Evolutionary conservation across 1,284 basidiomycete species (phyloP), one percentile per base, ranked within the genome.

Genomic region (Thecaphora thlaspeos): DNA sequence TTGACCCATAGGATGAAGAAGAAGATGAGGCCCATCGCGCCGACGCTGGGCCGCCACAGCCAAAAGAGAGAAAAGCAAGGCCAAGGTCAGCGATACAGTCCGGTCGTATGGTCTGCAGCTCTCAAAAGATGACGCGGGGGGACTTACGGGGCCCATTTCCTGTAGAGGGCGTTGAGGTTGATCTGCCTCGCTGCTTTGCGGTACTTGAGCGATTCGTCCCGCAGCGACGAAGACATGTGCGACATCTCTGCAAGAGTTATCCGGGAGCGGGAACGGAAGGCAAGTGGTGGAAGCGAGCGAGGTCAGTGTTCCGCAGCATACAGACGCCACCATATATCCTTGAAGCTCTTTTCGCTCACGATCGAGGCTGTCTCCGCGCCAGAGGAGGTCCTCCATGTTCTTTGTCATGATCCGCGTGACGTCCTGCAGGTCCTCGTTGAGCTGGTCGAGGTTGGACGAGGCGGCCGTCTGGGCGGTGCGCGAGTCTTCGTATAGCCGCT

Each of bases 371-470:
- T 98, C 94, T 21, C 94, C 94, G 78, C 94, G 83, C 94, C 93
- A 97, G 36, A 99, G 81, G 51, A 99, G 81, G 80, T 98, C 95
- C 79, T 98, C 95, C 94, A 99, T 99, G 78, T 98, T 98, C 82
- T 98, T 99, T n/a, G 94, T 97, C 95, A 98, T 98, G 80, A 99
- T 97, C 68, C 90, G 83, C 44, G 94, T 97, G 53, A 99, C 94
- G 73, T 98, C 94, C 76, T 94, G 91, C 47, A 99, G 81, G 69
- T 98, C 94, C 75, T 93, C 91, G 76, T 97, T 97, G 43, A 99
- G 82, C 78, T 84, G 87, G 78, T 93, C 91, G 48, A 99, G 79
- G 56, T 86, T 85, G 19, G 86, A 86, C 51, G 69, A 65, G 0
- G 73, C 83, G 19, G 87, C 84, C 26, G 87, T 85, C 71, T 82